These are phyloP conservation scores for Russula emetica DNA, from an alignment of 768 basidiomycete species.

Conservation along the genomic window DNA sequence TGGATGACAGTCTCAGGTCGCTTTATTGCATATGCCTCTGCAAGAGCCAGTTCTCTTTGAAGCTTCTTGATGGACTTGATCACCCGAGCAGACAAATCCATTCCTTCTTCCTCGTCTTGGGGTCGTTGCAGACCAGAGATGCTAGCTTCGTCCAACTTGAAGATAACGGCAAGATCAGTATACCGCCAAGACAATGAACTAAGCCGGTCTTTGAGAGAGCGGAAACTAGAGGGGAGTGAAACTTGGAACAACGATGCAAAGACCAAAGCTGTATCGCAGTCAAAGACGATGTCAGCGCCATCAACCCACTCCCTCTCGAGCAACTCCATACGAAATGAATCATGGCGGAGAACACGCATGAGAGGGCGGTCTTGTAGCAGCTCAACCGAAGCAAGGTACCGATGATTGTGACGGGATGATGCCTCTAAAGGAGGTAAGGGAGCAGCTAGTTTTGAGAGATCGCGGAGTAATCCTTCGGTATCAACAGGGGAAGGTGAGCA, in stretches of 20 bases:
- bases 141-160: constrained; percentile 38
- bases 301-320: constrained; percentile 59
- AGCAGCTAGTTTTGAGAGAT: constrained; percentile 9
- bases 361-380: constrained; percentile 65
- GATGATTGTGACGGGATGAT: constrained; percentile 43
- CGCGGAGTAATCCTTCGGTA: constrained; percentile 1
- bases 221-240: constrained; percentile 47
- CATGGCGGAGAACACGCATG: constrained; percentile 46
- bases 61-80: constrained; percentile 68
- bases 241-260: constrained; percentile 41
- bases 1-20: constrained; percentile 41
- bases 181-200: constrained; percentile 62
- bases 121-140: constrained; percentile 52
- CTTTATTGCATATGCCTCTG: constrained; percentile 56
- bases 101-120: not conserved
- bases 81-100: constrained; percentile 31
- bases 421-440: constrained; percentile 6
- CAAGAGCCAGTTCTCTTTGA: constrained; percentile 55
- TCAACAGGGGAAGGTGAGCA: not conserved
- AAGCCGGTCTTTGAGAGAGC: constrained; percentile 43
- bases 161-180: constrained; percentile 49
- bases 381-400: constrained; percentile 65
- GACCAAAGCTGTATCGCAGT: constrained; percentile 55
- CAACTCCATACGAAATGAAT: constrained; percentile 48
- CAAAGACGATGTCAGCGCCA: constrained; percentile 63